phyloP scores from a whole-genome alignment of 345 rosid species.

The Salix udensis region DNA sequence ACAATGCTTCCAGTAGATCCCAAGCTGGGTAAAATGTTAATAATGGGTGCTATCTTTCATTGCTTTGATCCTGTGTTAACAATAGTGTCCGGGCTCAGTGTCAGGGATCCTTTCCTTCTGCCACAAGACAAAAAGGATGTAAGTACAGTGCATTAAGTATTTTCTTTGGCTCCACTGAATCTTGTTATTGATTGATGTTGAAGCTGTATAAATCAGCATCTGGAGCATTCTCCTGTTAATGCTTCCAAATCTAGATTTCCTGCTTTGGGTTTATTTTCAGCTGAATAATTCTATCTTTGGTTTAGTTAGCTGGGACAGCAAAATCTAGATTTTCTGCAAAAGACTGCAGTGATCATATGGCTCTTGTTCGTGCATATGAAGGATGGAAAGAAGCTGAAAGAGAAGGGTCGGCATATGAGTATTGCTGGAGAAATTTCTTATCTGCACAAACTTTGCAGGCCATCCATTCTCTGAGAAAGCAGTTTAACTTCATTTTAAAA shows the following conservation, averaged over 20 bases:
- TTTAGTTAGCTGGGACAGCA: constrained; percentile 88
- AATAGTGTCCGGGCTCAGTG: constrained; percentile 91
- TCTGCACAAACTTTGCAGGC: constrained; percentile 97
- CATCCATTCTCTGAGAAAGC: constrained; percentile 88
- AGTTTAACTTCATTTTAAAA: constrained; percentile 75
- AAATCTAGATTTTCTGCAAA: constrained; percentile 94
- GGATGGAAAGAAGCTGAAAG: constrained; percentile 98
- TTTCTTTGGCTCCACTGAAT: neutral
- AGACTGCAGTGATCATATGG: constrained; percentile 99
- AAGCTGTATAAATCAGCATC: neutral
- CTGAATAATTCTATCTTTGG: constrained; percentile 15
- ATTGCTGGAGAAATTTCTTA: constrained; percentile 95
- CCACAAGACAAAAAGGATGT: constrained; percentile 98
- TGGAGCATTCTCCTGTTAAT: neutral
- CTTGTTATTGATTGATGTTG: neutral
- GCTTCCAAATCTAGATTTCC: neutral
- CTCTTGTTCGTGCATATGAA: constrained; percentile 97
- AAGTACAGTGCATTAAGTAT: constrained; percentile 27
- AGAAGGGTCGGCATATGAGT: constrained; percentile 92
- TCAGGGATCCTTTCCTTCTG: constrained; percentile 93
- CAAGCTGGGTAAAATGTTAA: constrained; percentile 96
- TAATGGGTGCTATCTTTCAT: constrained; percentile 89
- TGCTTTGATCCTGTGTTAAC: constrained; percentile 96
- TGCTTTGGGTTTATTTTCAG: neutral
- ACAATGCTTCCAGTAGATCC: constrained; percentile 98